Evolutionary conservation across 352 stramenopile species (phyloP).

Genomic region (Globisporangium spinosum): DNA sequence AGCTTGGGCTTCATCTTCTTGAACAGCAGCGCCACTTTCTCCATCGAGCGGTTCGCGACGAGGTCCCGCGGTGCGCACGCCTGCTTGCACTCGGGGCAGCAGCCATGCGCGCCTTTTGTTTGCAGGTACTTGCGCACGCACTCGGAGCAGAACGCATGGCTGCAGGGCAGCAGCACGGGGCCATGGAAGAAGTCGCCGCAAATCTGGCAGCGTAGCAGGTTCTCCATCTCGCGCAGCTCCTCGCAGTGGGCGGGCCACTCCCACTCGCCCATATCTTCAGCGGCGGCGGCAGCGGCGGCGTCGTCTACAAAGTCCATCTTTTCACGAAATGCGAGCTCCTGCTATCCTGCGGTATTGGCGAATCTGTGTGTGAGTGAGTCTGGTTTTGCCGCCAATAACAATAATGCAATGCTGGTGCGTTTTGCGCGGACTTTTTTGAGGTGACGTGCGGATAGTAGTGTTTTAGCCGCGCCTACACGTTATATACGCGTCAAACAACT

Average conservation of each 20-base stretch:
- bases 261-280: conserved; percentile 62
- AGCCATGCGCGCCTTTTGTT: conserved; percentile 57
- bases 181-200: conserved; percentile 85
- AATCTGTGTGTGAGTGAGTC: background rate
- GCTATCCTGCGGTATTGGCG: background rate
- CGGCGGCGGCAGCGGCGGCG: background rate
- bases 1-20: conserved; percentile 66
- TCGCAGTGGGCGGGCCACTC: conserved; percentile 59
- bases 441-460: background rate
- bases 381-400: background rate
- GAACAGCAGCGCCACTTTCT: conserved; percentile 71
- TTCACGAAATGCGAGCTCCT: background rate
- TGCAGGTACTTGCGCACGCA: conserved; percentile 81
- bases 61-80: conserved; percentile 54
- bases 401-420: background rate
- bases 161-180: conserved; percentile 71
- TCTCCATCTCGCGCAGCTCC: conserved; percentile 70
- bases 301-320: conserved; percentile 19
- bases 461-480: background rate
- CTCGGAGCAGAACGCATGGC: conserved; percentile 82
- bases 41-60: conserved; percentile 66
- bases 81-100: conserved; percentile 79
- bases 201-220: conserved; percentile 72
- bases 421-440: conserved; percentile 1
- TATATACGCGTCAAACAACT: background rate